These are phyloP conservation scores for Rhodotorula sphaerocarpa DNA, from an alignment of 768 basidiomycete genomes.

Conservation along the genomic window DNA sequence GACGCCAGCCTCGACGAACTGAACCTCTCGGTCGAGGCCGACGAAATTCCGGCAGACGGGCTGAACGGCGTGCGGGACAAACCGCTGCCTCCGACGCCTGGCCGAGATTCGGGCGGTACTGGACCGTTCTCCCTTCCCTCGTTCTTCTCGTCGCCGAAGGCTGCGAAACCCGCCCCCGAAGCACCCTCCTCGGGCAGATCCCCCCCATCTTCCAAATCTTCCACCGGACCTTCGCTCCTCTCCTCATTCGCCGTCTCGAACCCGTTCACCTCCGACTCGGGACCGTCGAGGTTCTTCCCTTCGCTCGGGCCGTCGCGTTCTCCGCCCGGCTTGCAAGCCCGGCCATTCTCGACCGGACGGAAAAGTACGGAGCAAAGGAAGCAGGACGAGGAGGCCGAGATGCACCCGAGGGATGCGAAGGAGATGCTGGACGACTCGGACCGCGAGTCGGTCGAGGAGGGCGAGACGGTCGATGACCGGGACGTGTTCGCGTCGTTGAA, in stretches of 20 bases:
- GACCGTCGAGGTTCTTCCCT: not conserved
- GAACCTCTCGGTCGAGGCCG: not conserved
- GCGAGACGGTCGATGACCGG: slow-evolving; percentile 19
- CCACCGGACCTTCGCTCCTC: slow-evolving; percentile 9
- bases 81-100: slow-evolving; percentile 4
- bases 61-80: not conserved
- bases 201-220: not conserved
- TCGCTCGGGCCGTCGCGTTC: not conserved
- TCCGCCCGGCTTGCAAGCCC: not conserved
- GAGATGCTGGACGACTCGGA: slow-evolving; percentile 17
- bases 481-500: slow-evolving; percentile 27
- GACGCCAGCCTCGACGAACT: slow-evolving; percentile 16
- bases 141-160: not conserved
- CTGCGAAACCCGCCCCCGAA: not conserved
- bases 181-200: not conserved
- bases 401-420: slow-evolving; percentile 6
- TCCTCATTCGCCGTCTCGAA: slow-evolving; percentile 24
- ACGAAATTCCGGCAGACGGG: not conserved
- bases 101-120: not conserved
- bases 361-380: not conserved
- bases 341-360: not conserved
- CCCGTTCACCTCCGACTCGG: slow-evolving; percentile 18
- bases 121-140: not conserved
- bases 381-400: slow-evolving; percentile 2
- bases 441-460: slow-evolving; percentile 7